Base-by-base conservation (phyloP, 2,329 filamentous ascomycete genomes). In the Xylariaceae sp. region DNA sequence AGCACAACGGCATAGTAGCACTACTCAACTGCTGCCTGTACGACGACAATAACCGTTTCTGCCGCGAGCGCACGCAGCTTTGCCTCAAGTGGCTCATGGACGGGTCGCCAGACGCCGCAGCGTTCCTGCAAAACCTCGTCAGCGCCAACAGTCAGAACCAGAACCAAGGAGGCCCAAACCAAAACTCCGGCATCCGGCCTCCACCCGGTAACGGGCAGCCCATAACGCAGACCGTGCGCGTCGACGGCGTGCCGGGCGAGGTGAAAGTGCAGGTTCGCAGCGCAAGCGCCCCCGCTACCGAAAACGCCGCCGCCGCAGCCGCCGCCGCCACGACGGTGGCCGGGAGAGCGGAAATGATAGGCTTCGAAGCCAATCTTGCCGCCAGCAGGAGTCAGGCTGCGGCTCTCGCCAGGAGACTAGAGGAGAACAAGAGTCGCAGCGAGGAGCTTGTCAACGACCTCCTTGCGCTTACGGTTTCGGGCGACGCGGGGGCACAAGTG, bases 31-130 rank as follows among this genome's bases (percentile, higher is more conserved):
- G 92, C 72, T 97, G 92, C 64, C 83, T 86, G 26, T 94, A 94
- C 68, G 93, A 97, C 68, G 91, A 93, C 63, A 86, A 96, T 73
- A 97, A 97, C 67, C 91, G 92, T 0, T 97, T 93, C 68, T 92
- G 96, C 59, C 91, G 93, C 65, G 93, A 97, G 71, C 89, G 92
- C 60, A 90, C 91, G 2, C 91, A 92, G 43, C 86, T 96, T 69
- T 92, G 89, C 61, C 80, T 95, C n/a, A 92, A 93, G 68, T 95
- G 86, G 81, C 77, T 89, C 5, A 82, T 90, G 73, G 87, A 90
- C 62, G 88, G 87, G 10, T 91, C 86, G 55, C 82, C 86, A 26
- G 86, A 86, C 51, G 90, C 89, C 13, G 87, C 88, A 58, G 80
- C 83, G 26, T 88, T 89, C 63, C 84, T 92, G 46, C 80, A 85